Evolutionary conservation across 495 filamentous ascomycete species (phyloP), one percentile per base, ranked within the genome.

Genomic region (Eremomyces bilateralis): DNA sequence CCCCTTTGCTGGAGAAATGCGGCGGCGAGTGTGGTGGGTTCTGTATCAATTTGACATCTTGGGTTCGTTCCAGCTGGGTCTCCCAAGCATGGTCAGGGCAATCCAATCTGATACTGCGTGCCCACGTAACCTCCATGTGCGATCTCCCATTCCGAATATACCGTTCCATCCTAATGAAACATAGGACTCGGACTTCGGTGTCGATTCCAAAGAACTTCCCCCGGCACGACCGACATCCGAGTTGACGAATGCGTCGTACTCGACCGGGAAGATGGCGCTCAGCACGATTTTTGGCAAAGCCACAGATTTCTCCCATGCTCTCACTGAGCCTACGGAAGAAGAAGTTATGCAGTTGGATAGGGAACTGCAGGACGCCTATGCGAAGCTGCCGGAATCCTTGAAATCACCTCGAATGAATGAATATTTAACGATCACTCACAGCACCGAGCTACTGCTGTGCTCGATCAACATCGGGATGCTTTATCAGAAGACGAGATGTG

Each of bases 251-350:
- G 42, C 22, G 3, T 40, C 56, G 13, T 65, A 60, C 34, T 44
- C 53, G 1, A 54, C 62, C 15, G 49, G 53, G 1, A 61, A 63
- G 34, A 46, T 44, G 12, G 47, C 53, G 20, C 34, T 64, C 13
- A 47, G 49, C 6, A 40, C 45, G 1, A 42, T 60, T n/a, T 58
- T 61, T 32, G 61, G 53, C 6, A 48, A 58, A 29, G 54, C 61
- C 15, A 49, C 54, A 10, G 64, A 69, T 15, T 42, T 57, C 8
- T 53, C 47, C 2, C 53, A 56, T 10, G 48, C 51, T 3, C 47
- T 57, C 4, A 40, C 43, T 1, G 40, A 47, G 13, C 51, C 58
- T 2, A 31, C 36, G 0, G 50, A 57, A 33, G 49, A 51, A n/a
- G 46, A 50, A 15, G 52, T 60, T 4, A 47, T 59, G 39, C 38